phyloP scores from a whole-genome alignment of 208 protist genomes.

The Strigomonas culicis region DNA sequence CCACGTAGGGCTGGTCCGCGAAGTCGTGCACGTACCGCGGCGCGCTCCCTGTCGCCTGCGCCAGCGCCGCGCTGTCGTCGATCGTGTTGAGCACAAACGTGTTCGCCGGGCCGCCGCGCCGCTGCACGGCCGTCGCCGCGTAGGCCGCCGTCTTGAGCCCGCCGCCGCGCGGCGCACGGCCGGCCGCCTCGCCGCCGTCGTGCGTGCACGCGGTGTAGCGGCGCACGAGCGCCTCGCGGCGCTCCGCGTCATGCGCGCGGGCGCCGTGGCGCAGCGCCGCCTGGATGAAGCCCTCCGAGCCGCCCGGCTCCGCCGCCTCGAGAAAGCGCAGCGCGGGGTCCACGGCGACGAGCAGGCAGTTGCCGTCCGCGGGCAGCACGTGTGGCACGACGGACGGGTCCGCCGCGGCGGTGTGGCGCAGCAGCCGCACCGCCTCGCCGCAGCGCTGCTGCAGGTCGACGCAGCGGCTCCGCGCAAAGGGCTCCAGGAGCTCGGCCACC shows the following conservation, averaged over 20 bases:
- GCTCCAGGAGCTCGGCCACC: conserved; percentile 39
- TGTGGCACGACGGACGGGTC: conserved; percentile 38
- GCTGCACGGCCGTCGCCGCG: too few species aligned
- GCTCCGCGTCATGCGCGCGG: conserved; percentile 28
- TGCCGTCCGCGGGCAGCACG: conserved; percentile 70
- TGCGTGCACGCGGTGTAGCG: too few species aligned
- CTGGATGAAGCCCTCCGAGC: conserved; percentile 32
- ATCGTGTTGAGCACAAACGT: too few species aligned
- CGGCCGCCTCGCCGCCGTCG: conserved; percentile 1
- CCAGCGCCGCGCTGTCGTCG: too few species aligned
- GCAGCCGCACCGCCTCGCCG: conserved; percentile 64
- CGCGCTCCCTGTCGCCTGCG: too few species aligned
- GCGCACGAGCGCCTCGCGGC: background rate
- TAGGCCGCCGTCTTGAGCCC: conserved; percentile 8
- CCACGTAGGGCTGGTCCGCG: too few species aligned
- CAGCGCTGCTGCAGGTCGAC: conserved; percentile 75
- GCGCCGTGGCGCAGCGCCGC: conserved; percentile 37
- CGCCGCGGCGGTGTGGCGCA: conserved; percentile 9
- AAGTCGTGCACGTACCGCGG: too few species aligned
- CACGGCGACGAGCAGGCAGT: conserved; percentile 62
- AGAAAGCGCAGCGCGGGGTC: conserved; percentile 52
- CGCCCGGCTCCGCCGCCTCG: background rate
- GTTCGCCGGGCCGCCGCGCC: too few species aligned
- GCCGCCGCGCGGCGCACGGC: conserved; percentile 35
- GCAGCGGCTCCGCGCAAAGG: conserved; percentile 49